Evolutionary conservation across 2,329 filamentous ascomycete genomes (phyloP).

Genomic region (Paraconiothyrium brasiliense): DNA sequence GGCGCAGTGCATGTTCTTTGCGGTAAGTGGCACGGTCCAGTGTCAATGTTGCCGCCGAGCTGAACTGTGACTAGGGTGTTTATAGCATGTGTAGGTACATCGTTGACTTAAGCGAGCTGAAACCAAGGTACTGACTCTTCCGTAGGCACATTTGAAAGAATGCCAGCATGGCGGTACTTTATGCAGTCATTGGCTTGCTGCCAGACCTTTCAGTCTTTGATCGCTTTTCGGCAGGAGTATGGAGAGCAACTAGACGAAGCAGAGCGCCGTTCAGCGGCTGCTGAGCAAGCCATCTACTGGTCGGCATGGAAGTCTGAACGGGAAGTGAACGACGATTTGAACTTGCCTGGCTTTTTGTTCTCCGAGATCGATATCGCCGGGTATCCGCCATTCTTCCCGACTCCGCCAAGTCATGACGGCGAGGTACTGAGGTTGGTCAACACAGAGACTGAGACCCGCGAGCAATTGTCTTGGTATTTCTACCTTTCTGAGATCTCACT

Average conservation of each 20-base stretch:
- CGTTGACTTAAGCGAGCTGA: too few species aligned
- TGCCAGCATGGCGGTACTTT: constrained; percentile 7
- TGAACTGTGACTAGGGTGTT: neutral
- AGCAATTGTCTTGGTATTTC: constrained; percentile 17
- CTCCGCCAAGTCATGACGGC: constrained; percentile 3
- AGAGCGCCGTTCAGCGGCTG: neutral
- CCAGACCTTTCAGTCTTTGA: neutral
- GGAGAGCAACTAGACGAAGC: neutral
- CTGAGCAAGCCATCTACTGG: constrained; percentile 20
- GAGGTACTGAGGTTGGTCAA: neutral
- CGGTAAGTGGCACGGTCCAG: neutral
- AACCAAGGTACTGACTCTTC: too few species aligned
- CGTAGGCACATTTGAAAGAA: neutral
- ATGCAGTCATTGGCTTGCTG: constrained; percentile 5
- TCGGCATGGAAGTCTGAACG: constrained; percentile 24
- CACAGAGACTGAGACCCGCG: neutral
- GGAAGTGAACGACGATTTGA: constrained; percentile 10
- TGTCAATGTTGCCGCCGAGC: too few species aligned
- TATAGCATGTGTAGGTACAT: constrained; percentile 1
- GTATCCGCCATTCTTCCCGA: constrained; percentile 1
- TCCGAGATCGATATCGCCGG: constrained; percentile 15
- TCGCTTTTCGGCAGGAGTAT: neutral
- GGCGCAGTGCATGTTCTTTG: constrained; percentile 19
- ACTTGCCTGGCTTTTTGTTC: constrained; percentile 6
- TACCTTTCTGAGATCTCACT: constrained; percentile 24